phyloP scores from a whole-genome alignment of 495 filamentous ascomycete genomes.

The Parachaetomium inaequale region DNA sequence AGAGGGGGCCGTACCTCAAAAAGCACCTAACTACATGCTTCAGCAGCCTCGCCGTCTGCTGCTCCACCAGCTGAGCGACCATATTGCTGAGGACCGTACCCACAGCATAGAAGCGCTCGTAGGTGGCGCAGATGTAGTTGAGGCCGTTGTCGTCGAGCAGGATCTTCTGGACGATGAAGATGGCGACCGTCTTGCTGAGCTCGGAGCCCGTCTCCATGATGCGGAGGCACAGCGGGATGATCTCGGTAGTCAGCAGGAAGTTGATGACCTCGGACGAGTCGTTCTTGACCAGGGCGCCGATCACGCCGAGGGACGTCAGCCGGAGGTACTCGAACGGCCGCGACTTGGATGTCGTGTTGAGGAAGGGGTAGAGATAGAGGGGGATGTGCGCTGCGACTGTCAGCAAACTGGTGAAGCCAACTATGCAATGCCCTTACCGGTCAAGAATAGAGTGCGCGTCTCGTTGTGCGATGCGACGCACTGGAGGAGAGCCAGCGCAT shows the following conservation, averaged over 20 bases:
- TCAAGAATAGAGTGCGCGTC: conserved; percentile 86
- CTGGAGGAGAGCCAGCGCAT: conserved; percentile 92
- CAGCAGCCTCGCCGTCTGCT: conserved; percentile 90
- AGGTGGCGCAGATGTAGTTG: conserved; percentile 97
- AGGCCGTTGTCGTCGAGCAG: conserved; percentile 95
- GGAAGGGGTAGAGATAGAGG: conserved; percentile 95
- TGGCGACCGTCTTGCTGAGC: conserved; percentile 97
- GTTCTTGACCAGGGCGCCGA: conserved; percentile 97
- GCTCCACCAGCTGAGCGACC: conserved; percentile 94
- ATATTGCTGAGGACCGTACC: conserved; percentile 98
- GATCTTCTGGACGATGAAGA: conserved; percentile 99
- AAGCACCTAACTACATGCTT: conserved; percentile 99
- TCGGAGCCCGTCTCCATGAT: conserved; percentile 99
- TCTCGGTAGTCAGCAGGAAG: conserved; percentile 97
- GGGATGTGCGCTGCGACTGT: conserved; percentile 82
- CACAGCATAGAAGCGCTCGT: conserved; percentile 98
- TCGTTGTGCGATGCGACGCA: conserved; percentile 98
- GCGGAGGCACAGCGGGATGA: conserved; percentile 94
- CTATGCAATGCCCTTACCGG: conserved; percentile 54
- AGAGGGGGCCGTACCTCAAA: conserved; percentile 63
- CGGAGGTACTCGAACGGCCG: conserved; percentile 97
- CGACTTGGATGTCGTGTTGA: conserved; percentile 98
- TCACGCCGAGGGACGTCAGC: conserved; percentile 95
- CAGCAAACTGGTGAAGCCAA: conserved; percentile 9
- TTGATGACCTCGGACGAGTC: conserved; percentile 98